Base-by-base conservation (phyloP, 768 basidiomycete species). In the Hypholoma fasciculare region DNA sequence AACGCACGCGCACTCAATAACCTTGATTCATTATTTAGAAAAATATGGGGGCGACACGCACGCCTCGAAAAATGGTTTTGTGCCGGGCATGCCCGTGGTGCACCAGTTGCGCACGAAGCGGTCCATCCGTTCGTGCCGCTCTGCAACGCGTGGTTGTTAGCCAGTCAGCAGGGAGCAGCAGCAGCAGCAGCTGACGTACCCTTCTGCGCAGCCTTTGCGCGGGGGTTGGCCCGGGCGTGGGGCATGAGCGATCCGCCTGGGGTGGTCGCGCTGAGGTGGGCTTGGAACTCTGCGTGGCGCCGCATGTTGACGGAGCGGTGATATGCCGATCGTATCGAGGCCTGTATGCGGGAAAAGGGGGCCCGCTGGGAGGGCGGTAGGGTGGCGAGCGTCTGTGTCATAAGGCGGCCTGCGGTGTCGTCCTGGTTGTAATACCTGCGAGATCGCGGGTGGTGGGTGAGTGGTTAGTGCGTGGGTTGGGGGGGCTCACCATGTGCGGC, bases 361-460 rank as follows among this genome's bases (percentile, higher is more conserved):
- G 94, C 92, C 57, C 91, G 88, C 63, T 96, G 93, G 0, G 90
- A 87, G 2, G 92, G 84, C 7, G 89, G 89, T 3, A 94, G 80
- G 36, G 86, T 87, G 46, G 91, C 82, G 47, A 96, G 77, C 3
- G 87, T 92, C 62, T 92, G 87, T 13, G 90, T 89, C 87, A 96
- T 94, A 60, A 82, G 76, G 49, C 85, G 85, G 26, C 91, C 89
- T 17, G 92, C 82, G 63, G 85, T 80, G 65, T 90, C 87, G 67
- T 93, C 88, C 71, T 94, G 92, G 61, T 84, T 77, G 71, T 85
- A 94, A 72, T 92, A 94, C 92, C 92, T 94, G 64, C 36, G 51
- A 53, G 16, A 43, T 36, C 36, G 48, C 7, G 26, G 50, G 40
- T 57, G 36, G 54, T 57, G 36, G 54, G n/a, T 8, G 26, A 54